These are phyloP conservation scores for Coemansia sp. DNA, from an alignment of 192 early-diverging fungal genomes.

Conservation along the genomic window DNA sequence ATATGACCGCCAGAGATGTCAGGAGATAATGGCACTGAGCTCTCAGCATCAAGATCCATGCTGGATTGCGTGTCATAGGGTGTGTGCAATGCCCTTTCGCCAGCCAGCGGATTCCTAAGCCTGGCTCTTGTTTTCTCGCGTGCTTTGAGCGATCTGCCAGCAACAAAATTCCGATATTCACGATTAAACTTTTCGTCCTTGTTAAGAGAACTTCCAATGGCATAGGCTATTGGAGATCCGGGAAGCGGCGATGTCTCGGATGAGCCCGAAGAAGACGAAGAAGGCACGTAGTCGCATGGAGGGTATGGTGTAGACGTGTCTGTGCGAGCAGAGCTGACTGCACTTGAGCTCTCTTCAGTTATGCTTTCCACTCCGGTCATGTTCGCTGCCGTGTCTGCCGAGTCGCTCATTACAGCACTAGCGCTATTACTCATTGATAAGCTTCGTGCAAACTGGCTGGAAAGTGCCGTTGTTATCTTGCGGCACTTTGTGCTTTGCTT, in stretches of 20 bases:
- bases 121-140: slow-evolving; percentile 28
- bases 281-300: not conserved
- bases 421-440: slow-evolving; percentile 33
- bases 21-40: slow-evolving; percentile 5
- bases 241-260: slow-evolving; percentile 14
- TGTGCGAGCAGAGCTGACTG: no score
- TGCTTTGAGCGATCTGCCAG: slow-evolving; percentile 25
- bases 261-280: slow-evolving; percentile 30
- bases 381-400: not conserved
- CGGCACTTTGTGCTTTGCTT: slow-evolving; percentile 39
- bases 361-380: no score
- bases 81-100: not conserved
- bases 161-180: slow-evolving; percentile 10
- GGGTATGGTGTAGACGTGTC: not conserved
- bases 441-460: slow-evolving; percentile 54
- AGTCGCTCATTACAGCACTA: not conserved
- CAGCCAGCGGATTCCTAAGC: not conserved
- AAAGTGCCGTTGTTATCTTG: slow-evolving; percentile 37
- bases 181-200: not conserved
- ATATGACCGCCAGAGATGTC: not conserved
- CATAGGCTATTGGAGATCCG: not conserved
- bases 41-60: slow-evolving; percentile 39
- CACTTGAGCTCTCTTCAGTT: no score
- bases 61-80: slow-evolving; percentile 8
- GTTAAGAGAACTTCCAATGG: not conserved